phyloP scores from a whole-genome alignment of 169 alveolate genomes.

The Plasmodium gallinaceum region DNA sequence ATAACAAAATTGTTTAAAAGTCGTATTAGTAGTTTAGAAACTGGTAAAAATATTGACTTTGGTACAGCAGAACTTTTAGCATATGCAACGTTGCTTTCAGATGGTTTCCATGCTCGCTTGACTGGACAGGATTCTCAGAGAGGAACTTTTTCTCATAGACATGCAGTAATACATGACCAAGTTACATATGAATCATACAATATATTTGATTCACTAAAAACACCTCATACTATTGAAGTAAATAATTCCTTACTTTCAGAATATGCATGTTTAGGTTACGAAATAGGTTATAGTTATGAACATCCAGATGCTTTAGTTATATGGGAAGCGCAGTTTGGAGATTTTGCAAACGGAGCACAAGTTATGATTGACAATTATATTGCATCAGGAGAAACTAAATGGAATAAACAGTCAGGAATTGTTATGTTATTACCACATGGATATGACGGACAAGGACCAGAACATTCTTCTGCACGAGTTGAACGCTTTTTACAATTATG shows the following conservation, averaged over 20 bases:
- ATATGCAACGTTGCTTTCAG: slow-evolving; percentile 93
- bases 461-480: slow-evolving; percentile 94
- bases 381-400: slow-evolving; percentile 95
- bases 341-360: slow-evolving; percentile 97
- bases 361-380: slow-evolving; percentile 94
- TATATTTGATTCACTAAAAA: slow-evolving; percentile 65
- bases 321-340: slow-evolving; percentile 98
- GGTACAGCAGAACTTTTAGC: slow-evolving; percentile 96
- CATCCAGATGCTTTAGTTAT: slow-evolving; percentile 92
- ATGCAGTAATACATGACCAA: slow-evolving; percentile 94
- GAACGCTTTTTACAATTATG: slow-evolving; percentile 91
- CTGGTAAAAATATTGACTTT: slow-evolving; percentile 90
- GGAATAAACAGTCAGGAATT: slow-evolving; percentile 93
- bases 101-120: slow-evolving; percentile 94
- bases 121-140: slow-evolving; percentile 97
- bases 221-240: slow-evolving; percentile 82
- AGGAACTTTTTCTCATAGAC: slow-evolving; percentile 98
- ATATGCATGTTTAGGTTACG: slow-evolving; percentile 95
- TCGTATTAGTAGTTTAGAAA: slow-evolving; percentile 87
- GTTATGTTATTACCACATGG: slow-evolving; percentile 95
- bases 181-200: slow-evolving; percentile 81
- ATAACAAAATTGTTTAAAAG: slow-evolving; percentile 91
- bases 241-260: slow-evolving; percentile 94
- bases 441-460: slow-evolving; percentile 98
- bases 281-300: slow-evolving; percentile 94